Base-by-base conservation (phyloP, 2,329 filamentous ascomycete genomes). In the Pyrenochaeta sp. region DNA sequence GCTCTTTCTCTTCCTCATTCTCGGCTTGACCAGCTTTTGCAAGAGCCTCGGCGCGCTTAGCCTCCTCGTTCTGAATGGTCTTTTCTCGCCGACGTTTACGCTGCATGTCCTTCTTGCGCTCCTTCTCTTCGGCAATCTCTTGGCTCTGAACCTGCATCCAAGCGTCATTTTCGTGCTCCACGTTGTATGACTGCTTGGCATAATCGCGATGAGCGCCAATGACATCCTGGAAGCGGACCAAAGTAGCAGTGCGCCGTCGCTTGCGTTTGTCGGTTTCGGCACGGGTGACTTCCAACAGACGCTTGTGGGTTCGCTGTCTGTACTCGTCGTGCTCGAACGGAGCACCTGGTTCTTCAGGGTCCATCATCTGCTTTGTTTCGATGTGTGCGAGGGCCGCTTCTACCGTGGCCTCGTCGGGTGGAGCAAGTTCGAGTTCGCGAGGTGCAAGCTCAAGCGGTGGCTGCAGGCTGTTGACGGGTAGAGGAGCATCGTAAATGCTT, bases 101-200 rank as follows among this genome's bases (percentile, higher is more conserved):
- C 71, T 99, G 94, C 90, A 99, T 97, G 67, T 99, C 94, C 77
- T 99, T 99, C 78, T 99, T 99, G 55, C 94, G 90, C 74, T 99
- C 94, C 75, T 99, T 99, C 72, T 99, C 94, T 49, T 93, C 91
- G 48, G 88, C 88, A 6, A 96, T 80, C 69, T 96, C 93, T 55
- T 90, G 90, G 50, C 91, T 88, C 56, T 94, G 89, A 2, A 97
- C 93, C 60, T 96, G 88, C 39, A 88, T 83, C 47, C 93, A 82
- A 1, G 94, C 93, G 27, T 88, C 86, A 13, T 89, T 83, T 65
- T 91, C 92, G 68, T 94, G 86, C 31, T 86, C 77, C 10, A 88
- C 81, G 46, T 89, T 84, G 68, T 89, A 96, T 21, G 89, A 85
- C 39, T 86, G 81, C 61, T 88, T 88, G 26, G 90, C 90, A 13